Percentiles rank a stretch among this genome's conserved stretches.
Evolutionary conservation across 306 rosid genomes (phyloP).

Genomic region (Ammopiptanthus mongolicus): DNA sequence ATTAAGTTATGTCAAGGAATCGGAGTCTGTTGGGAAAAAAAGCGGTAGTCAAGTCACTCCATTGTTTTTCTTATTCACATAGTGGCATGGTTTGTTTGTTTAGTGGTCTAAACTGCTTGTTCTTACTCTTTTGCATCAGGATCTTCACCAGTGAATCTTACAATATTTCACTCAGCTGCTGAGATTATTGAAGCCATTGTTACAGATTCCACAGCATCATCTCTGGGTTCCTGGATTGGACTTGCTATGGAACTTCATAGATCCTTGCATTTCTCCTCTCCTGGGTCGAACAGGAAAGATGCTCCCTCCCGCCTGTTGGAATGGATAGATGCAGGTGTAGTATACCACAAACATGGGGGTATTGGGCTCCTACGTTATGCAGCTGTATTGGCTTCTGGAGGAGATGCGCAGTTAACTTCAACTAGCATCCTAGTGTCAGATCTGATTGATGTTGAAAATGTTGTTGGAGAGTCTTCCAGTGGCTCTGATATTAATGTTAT

Average conservation of each 20-base stretch:
- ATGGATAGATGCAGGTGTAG: slow-evolving; percentile 95
- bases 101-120: slow-evolving; percentile 17
- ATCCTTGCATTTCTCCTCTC: slow-evolving; percentile 83
- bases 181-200: slow-evolving; percentile 98
- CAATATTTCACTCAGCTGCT: slow-evolving; percentile 90
- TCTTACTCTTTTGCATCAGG: slow-evolving; percentile 50
- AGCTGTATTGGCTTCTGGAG: slow-evolving; percentile 92
- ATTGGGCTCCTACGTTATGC: slow-evolving; percentile 85
- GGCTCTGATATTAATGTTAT: slow-evolving; percentile 87
- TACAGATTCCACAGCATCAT: slow-evolving; percentile 81
- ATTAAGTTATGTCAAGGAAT: slow-evolving; percentile 66
- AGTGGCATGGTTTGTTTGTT: slow-evolving; percentile 1
- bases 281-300: slow-evolving; percentile 94
- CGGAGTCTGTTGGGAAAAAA: slow-evolving; percentile 58
- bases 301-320: slow-evolving; percentile 94
- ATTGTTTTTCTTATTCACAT: neutral
- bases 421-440: slow-evolving; percentile 72
- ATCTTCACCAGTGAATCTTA: slow-evolving; percentile 74
- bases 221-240: slow-evolving; percentile 85
- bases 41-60: slow-evolving; percentile 47
- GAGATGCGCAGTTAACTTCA: slow-evolving; percentile 88
- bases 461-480: slow-evolving; percentile 66
- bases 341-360: slow-evolving; percentile 88
- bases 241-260: slow-evolving; percentile 87
- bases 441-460: slow-evolving; percentile 79